Conservation (phyloP, 345 rosid genomes). For the Tarenaya hassleriana region DNA sequence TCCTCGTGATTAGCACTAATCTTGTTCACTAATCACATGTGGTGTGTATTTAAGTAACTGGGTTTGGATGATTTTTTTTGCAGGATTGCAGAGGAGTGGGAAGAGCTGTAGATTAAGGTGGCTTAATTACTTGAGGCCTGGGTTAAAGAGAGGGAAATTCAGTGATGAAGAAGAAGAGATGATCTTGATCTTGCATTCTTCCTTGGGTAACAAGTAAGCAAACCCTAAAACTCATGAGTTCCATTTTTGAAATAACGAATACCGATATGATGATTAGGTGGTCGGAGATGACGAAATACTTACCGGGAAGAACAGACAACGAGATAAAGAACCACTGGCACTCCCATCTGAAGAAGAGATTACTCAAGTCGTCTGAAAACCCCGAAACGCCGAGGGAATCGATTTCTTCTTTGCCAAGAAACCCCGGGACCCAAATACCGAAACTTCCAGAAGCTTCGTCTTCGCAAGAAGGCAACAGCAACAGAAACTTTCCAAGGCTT, state of each 20-base stretch:
- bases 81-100: slow-evolving; percentile 87
- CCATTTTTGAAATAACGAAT: neutral
- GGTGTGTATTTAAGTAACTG: neutral
- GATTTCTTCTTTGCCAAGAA: slow-evolving; percentile 24
- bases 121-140: slow-evolving; percentile 91
- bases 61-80: neutral
- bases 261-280: slow-evolving; percentile 41
- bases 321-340: slow-evolving; percentile 96
- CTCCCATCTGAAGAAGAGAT: slow-evolving; percentile 68
- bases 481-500: slow-evolving; percentile 41
- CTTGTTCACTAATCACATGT: neutral
- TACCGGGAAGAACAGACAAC: slow-evolving; percentile 95
- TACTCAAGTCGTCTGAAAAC: slow-evolving; percentile 37
- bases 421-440: slow-evolving; percentile 22
- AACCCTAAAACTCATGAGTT: neutral
- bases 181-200: slow-evolving; percentile 55
- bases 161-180: slow-evolving; percentile 58
- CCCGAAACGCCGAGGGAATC: slow-evolving; percentile 24
- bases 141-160: slow-evolving; percentile 65
- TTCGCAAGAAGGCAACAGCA: slow-evolving; percentile 19
- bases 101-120: slow-evolving; percentile 95
- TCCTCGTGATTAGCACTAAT: neutral
- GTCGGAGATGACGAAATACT: slow-evolving; percentile 76
- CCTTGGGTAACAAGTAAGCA: slow-evolving; percentile 85
- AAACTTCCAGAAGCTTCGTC: slow-evolving; percentile 22